A percentile compares a stretch with the other conserved stretches of the same genome.
Evolutionary conservation across 441 rosid genomes (phyloP).

Genomic region (Populus tomentosa): DNA sequence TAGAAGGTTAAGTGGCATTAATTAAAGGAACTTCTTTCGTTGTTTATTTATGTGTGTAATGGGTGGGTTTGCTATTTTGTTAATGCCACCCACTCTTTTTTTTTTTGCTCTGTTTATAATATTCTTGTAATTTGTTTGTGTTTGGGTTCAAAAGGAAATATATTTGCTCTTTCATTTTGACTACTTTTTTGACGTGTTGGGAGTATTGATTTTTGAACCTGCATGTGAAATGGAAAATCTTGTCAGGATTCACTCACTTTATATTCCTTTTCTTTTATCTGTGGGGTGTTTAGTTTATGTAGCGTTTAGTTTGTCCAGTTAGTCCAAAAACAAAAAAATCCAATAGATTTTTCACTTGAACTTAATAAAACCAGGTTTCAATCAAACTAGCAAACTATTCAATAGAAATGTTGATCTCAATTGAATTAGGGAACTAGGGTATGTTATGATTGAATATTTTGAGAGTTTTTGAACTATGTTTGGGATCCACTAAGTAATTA

Average conservation of each 20-base stretch:
- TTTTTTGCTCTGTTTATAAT: neutral
- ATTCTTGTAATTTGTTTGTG: neutral
- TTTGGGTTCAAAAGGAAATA: neutral
- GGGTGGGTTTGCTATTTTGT: neutral
- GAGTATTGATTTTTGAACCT: neutral
- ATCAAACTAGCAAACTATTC: neutral
- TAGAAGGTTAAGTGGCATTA: neutral
- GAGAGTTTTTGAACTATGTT: neutral
- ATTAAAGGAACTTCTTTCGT: neutral
- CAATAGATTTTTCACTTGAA: neutral
- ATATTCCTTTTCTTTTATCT: neutral
- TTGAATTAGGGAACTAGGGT: neutral
- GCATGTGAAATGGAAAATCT: neutral
- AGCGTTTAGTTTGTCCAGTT: neutral
- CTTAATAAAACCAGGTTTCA: neutral
- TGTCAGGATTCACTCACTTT: too few species aligned
- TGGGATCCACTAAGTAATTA: neutral
- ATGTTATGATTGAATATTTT: too few species aligned
- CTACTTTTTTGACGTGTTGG: neutral
- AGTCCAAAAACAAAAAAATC: neutral
- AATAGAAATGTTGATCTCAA: neutral
- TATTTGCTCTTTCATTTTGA: neutral
- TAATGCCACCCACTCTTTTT: neutral
- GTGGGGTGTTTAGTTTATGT: neutral
- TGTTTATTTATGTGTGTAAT: neutral